Conservation (phyloP, 2,329 filamentous ascomycete species). For the Arthrinium puccinioides region DNA sequence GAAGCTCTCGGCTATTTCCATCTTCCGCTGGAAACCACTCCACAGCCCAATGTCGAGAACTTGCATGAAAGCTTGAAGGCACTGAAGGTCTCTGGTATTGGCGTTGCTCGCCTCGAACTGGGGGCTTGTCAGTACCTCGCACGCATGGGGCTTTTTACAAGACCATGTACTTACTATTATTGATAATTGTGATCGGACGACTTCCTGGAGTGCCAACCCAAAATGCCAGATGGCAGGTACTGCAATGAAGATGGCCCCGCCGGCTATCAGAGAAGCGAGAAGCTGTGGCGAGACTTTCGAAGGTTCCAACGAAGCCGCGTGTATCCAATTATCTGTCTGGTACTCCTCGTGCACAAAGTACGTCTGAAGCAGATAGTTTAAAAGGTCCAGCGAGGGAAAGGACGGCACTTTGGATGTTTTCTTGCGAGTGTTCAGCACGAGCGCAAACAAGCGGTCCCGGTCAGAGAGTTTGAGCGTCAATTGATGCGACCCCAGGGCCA, state of each 20-base stretch:
- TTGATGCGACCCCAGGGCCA: constrained; percentile 6
- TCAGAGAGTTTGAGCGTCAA: constrained; percentile 12
- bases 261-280: constrained; percentile 14
- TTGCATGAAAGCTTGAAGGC: constrained; percentile 42
- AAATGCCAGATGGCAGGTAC: constrained; percentile 20
- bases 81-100: constrained; percentile 41
- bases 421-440: constrained; percentile 16
- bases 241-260: constrained; percentile 17
- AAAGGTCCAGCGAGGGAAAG: constrained; percentile 18
- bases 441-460: constrained; percentile 19
- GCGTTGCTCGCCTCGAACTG: constrained; percentile 42
- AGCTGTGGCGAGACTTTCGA: constrained; percentile 15
- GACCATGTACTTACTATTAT: constrained; percentile 24
- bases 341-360: constrained; percentile 20
- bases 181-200: constrained; percentile 21
- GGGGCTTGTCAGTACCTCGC: too few species aligned
- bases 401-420: constrained; percentile 13
- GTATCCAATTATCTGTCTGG: constrained; percentile 18
- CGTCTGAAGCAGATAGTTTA: constrained; percentile 19
- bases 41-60: constrained; percentile 47
- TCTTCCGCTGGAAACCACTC: constrained; percentile 52
- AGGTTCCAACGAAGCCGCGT: constrained; percentile 17
- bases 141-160: constrained; percentile 15
- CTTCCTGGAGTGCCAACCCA: constrained; percentile 33
- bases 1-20: constrained; percentile 53